Evolutionary conservation across 805 yeast species (phyloP).

Genomic region (Cyberlindnera nakhonratchasimensis): DNA sequence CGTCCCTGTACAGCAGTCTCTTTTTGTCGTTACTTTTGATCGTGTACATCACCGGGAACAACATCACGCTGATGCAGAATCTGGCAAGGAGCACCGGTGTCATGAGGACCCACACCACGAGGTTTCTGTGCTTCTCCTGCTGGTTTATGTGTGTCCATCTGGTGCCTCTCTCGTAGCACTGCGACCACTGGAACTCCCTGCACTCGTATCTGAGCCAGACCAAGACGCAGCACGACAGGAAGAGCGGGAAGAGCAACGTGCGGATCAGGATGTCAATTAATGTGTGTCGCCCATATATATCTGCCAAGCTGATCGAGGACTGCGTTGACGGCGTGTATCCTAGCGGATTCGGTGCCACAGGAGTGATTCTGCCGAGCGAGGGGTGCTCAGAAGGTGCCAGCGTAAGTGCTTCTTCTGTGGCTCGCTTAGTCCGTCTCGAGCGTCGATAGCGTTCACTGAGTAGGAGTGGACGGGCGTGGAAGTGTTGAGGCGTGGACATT

Average conservation of each 20-base stretch:
- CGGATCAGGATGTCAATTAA: background rate
- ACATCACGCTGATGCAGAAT: background rate
- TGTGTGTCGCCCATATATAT: background rate
- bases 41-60: constrained; percentile 1
- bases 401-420: background rate
- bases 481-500: constrained; percentile 1
- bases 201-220: constrained; percentile 4
- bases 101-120: background rate
- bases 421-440: constrained; percentile 1
- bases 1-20: background rate
- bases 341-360: constrained; percentile 2
- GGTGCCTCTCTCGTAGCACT: background rate
- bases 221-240: constrained; percentile 1
- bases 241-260: background rate
- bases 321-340: background rate
- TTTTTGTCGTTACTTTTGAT: constrained; percentile 4
- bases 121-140: background rate
- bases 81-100: background rate
- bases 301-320: too few relatives aligned
- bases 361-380: background rate
- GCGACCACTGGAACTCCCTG: background rate
- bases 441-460: constrained; percentile 10
- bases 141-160: background rate
- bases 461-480: constrained; percentile 11
- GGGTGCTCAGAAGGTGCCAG: background rate